Conservation (phyloP, 805 yeast species). For the Cyberlindnera subsufficiens region DNA sequence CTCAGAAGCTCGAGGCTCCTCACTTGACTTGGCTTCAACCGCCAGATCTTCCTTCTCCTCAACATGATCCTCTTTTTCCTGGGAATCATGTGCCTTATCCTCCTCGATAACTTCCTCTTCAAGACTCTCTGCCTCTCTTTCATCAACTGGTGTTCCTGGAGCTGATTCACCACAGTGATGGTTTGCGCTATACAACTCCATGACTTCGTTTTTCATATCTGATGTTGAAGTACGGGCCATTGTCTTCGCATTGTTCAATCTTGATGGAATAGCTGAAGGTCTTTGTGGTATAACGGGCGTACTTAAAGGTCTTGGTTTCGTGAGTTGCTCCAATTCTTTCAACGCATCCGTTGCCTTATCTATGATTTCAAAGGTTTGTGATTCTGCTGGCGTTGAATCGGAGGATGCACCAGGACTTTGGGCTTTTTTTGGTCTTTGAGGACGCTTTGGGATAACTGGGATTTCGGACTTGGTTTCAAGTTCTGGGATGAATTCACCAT, state of each 20-base stretch:
- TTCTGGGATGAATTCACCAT: background rate
- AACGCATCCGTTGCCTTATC: constrained; percentile 4
- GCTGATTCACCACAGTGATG: background rate
- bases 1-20: background rate
- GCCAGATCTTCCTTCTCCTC: constrained; percentile 4
- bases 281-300: background rate
- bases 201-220: constrained; percentile 7
- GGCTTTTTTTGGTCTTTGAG: constrained; percentile 8
- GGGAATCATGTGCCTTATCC: background rate
- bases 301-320: background rate
- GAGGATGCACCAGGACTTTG: background rate
- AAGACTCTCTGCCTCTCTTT: background rate
- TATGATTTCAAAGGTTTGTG: background rate
- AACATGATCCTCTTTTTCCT: background rate
- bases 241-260: constrained; percentile 1
- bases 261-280: background rate
- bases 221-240: constrained; percentile 6
- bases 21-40: background rate
- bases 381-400: background rate
- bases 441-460: constrained; percentile 3
- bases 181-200: constrained; percentile 1
- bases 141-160: background rate
- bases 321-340: constrained; percentile 7
- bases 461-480: background rate
- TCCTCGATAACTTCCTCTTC: background rate